Base-by-base conservation (phyloP, 768 basidiomycete genomes). In the Hygrophorus pudorinus region DNA sequence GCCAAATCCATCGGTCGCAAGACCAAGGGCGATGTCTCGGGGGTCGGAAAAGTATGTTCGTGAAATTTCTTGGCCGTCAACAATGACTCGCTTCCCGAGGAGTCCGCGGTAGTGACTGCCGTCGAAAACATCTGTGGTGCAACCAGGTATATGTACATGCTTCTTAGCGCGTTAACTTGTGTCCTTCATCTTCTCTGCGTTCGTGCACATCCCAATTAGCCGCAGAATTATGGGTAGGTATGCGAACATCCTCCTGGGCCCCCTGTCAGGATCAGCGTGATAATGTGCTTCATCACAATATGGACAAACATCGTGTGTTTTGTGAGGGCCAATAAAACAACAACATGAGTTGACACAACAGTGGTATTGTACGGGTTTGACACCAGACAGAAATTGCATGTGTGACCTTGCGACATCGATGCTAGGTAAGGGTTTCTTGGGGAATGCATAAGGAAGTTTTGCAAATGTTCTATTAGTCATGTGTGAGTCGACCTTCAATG, bases 261-360 rank as follows among this genome's bases (percentile, higher is more conserved):
- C 53, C 0, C 54, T 54, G 29, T 42, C 32, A 8, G 44, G 1
- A n/a, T n/a, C n/a, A n/a, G n/a, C n/a, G 33, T 55, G 35, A 39
- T 36, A 59, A 1, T 63, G 56, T 9, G 61, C n/a, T 35, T 55
- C 52, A 0, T 58, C 37, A 53, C 71, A 73, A 49, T 56, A 55
- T 1, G 63, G 63, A 44, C 72, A 75, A 6, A 27, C 13, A 0
- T 51, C 44, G 7, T 56, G 42, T 4, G 59, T 51, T 5, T 45
- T 51, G 28, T 63, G 55, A 0, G 56, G 51, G 1, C 68, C 68
- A 11, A 58, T 51, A 48, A 55, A 73, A 45, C 59, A 63, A 41
- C 53, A 53, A 48, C 73, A 74, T 0, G 65, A 67, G 40, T 67
- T 65, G 17, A 54, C 39, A 52, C 73, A 75, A 51, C 70, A 72